Percentiles rank a stretch among this genome's conserved stretches.
phyloP scores from a whole-genome alignment of 148 eudicot genomes.

The Persicaria tinctoria region DNA sequence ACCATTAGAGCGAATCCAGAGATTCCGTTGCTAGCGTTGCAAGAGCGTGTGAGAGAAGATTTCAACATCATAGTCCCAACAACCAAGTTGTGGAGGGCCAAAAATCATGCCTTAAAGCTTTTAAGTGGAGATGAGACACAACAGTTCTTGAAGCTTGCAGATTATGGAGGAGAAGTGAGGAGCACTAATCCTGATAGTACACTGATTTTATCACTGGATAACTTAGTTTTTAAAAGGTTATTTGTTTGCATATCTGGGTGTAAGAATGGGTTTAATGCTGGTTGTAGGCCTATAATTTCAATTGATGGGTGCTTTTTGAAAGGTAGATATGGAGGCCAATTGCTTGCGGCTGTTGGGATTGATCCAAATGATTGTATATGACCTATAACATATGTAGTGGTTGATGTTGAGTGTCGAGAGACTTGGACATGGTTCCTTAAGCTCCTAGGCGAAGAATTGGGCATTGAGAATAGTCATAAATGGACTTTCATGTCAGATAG shows the following conservation, averaged over 20 bases:
- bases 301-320: neutral
- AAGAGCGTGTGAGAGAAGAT: neutral
- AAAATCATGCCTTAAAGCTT: neutral
- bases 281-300: neutral
- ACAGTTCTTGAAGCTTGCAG: neutral
- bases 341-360: neutral
- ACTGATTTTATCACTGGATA: neutral
- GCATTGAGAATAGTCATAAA: neutral
- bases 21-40: neutral
- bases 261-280: neutral
- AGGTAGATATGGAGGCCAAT: neutral
- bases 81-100: neutral
- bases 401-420: conserved; percentile 5
- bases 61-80: neutral
- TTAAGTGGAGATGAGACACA: neutral
- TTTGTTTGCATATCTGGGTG: neutral
- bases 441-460: neutral
- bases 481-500: neutral
- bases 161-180: neutral
- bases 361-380: conserved; percentile 7
- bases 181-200: neutral
- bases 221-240: neutral
- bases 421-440: conserved; percentile 2
- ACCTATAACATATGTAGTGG: neutral
- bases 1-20: neutral